Conservation (phyloP, 306 rosid species). For the Rosa persica region DNA sequence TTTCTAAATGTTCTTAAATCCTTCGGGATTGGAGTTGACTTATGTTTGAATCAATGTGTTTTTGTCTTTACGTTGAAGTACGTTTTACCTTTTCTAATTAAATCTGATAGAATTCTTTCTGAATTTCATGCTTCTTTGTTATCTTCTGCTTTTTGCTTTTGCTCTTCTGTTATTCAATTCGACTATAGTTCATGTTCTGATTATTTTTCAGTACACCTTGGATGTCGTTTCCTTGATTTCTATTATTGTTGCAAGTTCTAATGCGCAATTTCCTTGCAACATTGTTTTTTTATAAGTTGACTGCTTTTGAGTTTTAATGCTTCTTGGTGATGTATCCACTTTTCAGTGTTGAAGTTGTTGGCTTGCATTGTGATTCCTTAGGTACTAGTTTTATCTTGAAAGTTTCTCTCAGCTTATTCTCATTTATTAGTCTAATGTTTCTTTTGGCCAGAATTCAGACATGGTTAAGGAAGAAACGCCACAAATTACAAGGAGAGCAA, state of each 20-base stretch:
- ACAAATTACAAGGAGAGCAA: conserved; percentile 52
- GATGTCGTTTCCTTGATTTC: background rate
- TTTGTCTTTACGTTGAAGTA: too few species aligned
- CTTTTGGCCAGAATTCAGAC: conserved; percentile 8
- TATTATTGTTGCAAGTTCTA: background rate
- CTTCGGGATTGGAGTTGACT: too few species aligned
- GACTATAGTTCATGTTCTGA: too few species aligned
- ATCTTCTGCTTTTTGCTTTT: too few species aligned
- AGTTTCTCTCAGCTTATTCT: background rate
- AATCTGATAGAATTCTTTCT: too few species aligned
- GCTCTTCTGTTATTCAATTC: too few species aligned
- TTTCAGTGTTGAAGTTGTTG: background rate
- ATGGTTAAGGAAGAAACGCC: conserved; percentile 63
- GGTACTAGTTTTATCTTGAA: background rate
- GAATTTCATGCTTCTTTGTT: too few species aligned
- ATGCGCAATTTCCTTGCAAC: background rate
- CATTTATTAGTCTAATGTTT: background rate
- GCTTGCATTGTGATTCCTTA: background rate
- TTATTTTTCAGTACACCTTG: too few species aligned
- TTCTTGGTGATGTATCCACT: background rate
- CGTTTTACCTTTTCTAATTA: too few species aligned
- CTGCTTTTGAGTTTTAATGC: background rate
- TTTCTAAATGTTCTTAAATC: too few species aligned
- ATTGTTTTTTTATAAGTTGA: background rate
- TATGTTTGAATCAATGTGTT: too few species aligned